A percentile compares a stretch with the other conserved stretches of the same genome.
Evolutionary conservation across 2,329 filamentous ascomycete genomes (phyloP).

Genomic region (Nakataea oryzae): DNA sequence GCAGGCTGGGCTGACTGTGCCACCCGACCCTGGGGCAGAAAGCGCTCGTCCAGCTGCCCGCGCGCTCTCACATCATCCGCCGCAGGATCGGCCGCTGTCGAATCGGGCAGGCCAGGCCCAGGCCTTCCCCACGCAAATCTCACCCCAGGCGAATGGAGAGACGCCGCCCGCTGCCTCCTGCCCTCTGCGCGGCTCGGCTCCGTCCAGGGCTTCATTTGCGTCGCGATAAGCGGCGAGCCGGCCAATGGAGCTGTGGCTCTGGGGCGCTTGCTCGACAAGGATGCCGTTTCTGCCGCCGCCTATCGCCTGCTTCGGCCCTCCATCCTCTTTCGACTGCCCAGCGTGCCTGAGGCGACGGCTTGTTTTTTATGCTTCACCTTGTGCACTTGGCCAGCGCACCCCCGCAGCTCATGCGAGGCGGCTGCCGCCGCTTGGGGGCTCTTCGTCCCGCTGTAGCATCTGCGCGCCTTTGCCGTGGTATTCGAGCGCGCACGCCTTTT

Average conservation of each 20-base stretch:
- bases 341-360: not conserved
- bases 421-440: not conserved
- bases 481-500: not conserved
- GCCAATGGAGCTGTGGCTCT: not conserved
- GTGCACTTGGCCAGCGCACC: too few relatives aligned
- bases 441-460: not conserved
- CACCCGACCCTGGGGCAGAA: not conserved
- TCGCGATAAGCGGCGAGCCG: not conserved
- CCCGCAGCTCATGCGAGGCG: too few relatives aligned
- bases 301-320: too few relatives aligned
- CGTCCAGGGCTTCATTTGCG: not conserved
- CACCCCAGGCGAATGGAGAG: too few relatives aligned
- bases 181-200: too few relatives aligned
- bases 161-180: too few relatives aligned
- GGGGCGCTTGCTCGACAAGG: not conserved
- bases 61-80: not conserved
- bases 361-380: not conserved
- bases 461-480: not conserved
- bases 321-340: not conserved
- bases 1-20: not conserved
- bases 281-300: not conserved
- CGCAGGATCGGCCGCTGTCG: not conserved
- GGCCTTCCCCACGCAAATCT: too few relatives aligned
- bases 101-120: not conserved
- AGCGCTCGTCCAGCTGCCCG: too few relatives aligned